Evolutionary conservation across 2,329 filamentous ascomycete species (phyloP).

Genomic region (Xylaria sp.): DNA sequence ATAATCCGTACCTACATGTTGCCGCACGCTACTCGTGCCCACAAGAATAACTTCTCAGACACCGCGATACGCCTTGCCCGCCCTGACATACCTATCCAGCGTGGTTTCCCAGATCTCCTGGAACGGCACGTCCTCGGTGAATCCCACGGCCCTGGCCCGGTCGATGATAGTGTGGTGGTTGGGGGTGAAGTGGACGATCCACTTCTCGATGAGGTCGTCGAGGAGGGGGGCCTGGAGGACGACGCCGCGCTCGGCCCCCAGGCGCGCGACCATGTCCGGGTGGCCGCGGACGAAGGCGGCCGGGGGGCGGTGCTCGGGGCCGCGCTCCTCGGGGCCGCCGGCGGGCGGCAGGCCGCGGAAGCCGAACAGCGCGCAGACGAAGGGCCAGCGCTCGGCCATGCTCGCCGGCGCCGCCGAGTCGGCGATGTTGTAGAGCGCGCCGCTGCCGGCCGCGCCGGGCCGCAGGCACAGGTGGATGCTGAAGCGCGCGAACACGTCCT

Average conservation of each 20-base stretch:
- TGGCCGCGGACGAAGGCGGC: not conserved
- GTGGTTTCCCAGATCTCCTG: not conserved
- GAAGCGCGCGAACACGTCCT: slow-evolving; percentile 4
- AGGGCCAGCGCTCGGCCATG: slow-evolving; percentile 3
- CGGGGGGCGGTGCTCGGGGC: not conserved
- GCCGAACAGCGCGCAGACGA: slow-evolving; percentile 2
- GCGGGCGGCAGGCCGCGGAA: slow-evolving; percentile 1
- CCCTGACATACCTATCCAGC: not conserved
- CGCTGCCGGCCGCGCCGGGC: not conserved
- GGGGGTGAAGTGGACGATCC: not conserved
- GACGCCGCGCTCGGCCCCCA: not conserved
- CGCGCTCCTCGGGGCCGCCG: not conserved
- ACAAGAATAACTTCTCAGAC: not conserved
- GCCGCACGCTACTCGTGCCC: too few species aligned
- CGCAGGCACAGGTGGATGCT: slow-evolving; percentile 3
- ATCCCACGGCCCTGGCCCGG: not conserved
- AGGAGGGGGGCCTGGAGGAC: not conserved
- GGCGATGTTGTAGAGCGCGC: not conserved
- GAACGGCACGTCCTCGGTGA: not conserved
- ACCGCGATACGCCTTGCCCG: not conserved
- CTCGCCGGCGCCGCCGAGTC: not conserved
- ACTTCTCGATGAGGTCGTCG: not conserved
- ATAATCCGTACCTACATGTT: too few species aligned
- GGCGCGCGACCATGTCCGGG: slow-evolving; percentile 11
- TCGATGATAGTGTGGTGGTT: not conserved